Conservation (phyloP, 78 protist genomes). For the Dictyostelium intermedium region DNA sequence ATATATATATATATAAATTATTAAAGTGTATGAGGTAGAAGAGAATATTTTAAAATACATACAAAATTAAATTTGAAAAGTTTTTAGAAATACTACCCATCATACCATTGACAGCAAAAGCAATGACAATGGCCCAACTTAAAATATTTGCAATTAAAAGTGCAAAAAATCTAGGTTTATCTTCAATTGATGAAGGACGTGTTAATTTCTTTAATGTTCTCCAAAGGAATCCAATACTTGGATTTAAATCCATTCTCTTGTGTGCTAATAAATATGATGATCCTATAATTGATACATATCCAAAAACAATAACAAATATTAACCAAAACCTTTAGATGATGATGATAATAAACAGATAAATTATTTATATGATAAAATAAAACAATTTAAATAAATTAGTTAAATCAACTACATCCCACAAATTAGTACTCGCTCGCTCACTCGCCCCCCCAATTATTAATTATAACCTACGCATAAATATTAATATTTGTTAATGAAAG, state of each 20-base stretch:
- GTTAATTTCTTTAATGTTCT: not conserved
- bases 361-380: too few relatives aligned
- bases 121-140: constrained; percentile 37
- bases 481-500: constrained; percentile 49
- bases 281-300: constrained; percentile 74
- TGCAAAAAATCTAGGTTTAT: constrained; percentile 48
- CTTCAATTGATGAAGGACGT: constrained; percentile 41
- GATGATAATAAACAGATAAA: too few relatives aligned
- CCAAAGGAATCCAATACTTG: constrained; percentile 20
- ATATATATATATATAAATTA: not conserved
- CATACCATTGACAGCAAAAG: constrained; percentile 34
- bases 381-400: too few relatives aligned
- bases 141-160: constrained; percentile 33
- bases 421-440: too few relatives aligned
- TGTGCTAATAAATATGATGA: constrained; percentile 75
- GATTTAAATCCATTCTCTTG: constrained; percentile 18
- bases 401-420: too few relatives aligned
- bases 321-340: constrained; percentile 78
- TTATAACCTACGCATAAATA: constrained; percentile 51
- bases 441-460: too few relatives aligned
- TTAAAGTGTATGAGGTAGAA: not conserved
- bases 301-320: constrained; percentile 39
- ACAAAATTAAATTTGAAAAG: constrained; percentile 73
- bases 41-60: constrained; percentile 1
- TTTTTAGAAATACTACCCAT: constrained; percentile 30